Evolutionary conservation across 305 asterid genomes (phyloP), one percentile per base, ranked within the genome.

Genomic region (Ilex paraguariensis): DNA sequence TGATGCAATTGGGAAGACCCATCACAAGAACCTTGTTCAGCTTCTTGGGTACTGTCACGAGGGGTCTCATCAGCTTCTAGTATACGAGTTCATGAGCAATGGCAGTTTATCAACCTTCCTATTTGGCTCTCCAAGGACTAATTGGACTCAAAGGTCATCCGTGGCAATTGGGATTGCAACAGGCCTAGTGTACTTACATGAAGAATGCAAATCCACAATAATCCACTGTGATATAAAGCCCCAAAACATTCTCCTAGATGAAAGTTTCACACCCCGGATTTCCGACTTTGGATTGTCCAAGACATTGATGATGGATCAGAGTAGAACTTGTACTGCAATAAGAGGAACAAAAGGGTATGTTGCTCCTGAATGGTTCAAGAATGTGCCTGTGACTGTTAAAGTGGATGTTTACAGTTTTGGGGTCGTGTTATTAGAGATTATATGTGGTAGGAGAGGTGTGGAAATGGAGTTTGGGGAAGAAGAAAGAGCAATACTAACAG

Each of bases 21-120:
- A 63, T 53, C 67, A 63, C 60, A 63, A 63, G 67, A 63, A 63
- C 28, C 42, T 63, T 15, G 67, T 53, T 48, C 49, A 59, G 8
- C 39, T 63, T 16, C 17, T 63, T 5, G 54, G 67, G 21, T 63
- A 51, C 40, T 53, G 67, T 63, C 59, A 63, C 15, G 67, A 63
- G 39, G 67, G 60, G 21, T 36, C 67, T 53, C 57, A 63, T 36
- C 54, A 52, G 9, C 39, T 63, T 12, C 60, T 63, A 14, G 67
- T 40, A 2, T 63, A 63, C 54, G 67, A 63, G 14, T 40, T 63
- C 54, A 4, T 63, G 54, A 54, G 54, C 13, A 63, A 63, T 63
- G 67, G 67, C n/a, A 17, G 60, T 32, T 63, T 63, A 30, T 40
- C 67, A 16, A 63, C 28, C 31, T 63, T 63, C 4, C 57, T 63